Conservation (phyloP, 78 protist genomes). For the Isochrysis galbana region DNA sequence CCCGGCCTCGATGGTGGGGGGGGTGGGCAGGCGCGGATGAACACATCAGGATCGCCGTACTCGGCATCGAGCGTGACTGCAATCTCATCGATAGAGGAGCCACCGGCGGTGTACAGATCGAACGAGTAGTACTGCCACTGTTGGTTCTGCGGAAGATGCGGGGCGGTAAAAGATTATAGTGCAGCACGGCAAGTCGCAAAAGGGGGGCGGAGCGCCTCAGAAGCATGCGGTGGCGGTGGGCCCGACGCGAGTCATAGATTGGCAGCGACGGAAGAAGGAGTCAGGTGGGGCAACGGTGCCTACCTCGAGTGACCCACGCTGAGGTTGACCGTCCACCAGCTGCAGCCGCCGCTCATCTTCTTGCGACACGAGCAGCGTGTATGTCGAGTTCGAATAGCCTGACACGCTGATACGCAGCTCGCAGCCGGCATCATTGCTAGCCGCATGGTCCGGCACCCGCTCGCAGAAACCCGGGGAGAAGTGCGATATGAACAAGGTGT, state of each 20-base stretch:
- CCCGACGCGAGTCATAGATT: no score
- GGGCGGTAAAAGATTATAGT: no score
- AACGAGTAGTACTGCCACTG: neutral
- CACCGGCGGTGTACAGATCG: neutral
- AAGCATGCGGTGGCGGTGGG: no score
- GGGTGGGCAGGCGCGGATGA: neutral
- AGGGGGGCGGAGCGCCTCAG: no score
- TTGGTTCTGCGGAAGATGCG: no score
- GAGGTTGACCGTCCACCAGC: neutral
- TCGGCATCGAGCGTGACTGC: neutral
- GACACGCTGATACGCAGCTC: neutral
- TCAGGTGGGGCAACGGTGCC: no score
- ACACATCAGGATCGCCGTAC: neutral
- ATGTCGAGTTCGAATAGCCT: neutral
- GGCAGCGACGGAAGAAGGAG: no score
- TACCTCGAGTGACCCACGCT: neutral
- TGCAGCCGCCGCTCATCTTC: neutral
- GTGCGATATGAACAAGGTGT: neutral
- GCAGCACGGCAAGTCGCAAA: no score
- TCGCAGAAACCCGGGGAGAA: neutral
- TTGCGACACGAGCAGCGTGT: neutral
- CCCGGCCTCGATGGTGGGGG: neutral
- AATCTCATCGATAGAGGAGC: neutral
- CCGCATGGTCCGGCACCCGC: neutral
- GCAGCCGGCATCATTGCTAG: neutral